Base-by-base conservation (phyloP, 2,329 filamentous ascomycete genomes). In the Gaeumannomyces sp. region DNA sequence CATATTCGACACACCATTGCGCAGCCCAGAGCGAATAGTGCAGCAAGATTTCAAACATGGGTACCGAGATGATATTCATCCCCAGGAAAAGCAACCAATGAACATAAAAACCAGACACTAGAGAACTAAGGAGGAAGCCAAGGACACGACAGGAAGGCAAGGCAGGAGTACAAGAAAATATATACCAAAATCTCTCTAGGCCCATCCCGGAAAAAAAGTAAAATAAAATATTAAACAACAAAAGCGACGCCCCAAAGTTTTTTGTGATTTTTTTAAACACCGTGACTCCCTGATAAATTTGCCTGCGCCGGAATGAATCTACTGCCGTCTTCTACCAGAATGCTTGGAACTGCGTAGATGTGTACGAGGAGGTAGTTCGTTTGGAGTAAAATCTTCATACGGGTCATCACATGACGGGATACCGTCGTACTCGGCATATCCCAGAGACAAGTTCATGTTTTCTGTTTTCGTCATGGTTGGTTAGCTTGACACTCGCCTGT, bases 391-490 rank as follows among this genome's bases (percentile, higher is more conserved):
- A n/a, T n/a, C 45, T 53, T 53, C 45, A 53, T n/a, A 53, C 22
- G 2, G 45, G 19, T 53, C 45, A 50, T 71, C 76, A 80, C 76
- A 80, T 78, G 62, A 74, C 73, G 92, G 92, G 69, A 96, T 96
- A 57, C 92, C 92, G 74, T 96, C 90, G 73, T 92, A 96, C 79
- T 96, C 92, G 60, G 86, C 88, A 74, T 94, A 96, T 60, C 92
- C 92, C 14, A 96, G 83, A n/a, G 91, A 89, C 66, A 96, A 81
- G 77, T 96, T 96, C 91, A 96, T 95, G 78, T 96, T 96, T 82
- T 96, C 88, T 90, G 73, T 68, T 28, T 11, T 11, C 14, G 59
- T 27, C 57, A 59, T 66, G 61, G n/a, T 25, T 50, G 28, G 10
- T 33, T 61, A 64, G 57, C 53, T 64, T 22, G 28, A 10, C 25